Percentiles rank a stretch among this genome's conserved stretches.
Conservation (phyloP, 768 basidiomycete genomes). For the Boletus fagicola region DNA sequence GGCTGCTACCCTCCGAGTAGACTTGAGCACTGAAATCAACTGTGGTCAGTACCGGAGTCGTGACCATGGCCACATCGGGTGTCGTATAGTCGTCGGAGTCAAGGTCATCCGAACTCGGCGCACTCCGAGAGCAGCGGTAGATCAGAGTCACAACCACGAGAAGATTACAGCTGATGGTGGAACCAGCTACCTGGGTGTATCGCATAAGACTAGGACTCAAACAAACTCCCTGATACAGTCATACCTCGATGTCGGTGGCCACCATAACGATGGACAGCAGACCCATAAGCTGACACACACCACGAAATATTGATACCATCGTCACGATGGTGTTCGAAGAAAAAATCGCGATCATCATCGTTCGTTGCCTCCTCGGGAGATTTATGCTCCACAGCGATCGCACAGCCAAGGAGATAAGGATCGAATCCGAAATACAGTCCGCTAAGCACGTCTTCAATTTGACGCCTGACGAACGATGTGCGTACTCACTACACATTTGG, state of each 20-base stretch:
- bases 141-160: slow-evolving; percentile 19
- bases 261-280: slow-evolving; percentile 8
- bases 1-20: not conserved
- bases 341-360: slow-evolving; percentile 13
- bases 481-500: slow-evolving; percentile 18
- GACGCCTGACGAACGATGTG: not conserved
- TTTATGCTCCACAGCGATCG: slow-evolving; percentile 10
- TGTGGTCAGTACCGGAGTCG: slow-evolving; percentile 14
- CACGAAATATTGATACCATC: slow-evolving; percentile 13
- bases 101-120: not conserved
- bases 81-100: slow-evolving; percentile 17
- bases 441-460: slow-evolving; percentile 12
- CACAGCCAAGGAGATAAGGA: slow-evolving; percentile 15
- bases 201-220: not conserved
- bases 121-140: slow-evolving; percentile 13
- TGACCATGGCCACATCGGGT: not conserved
- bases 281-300: slow-evolving; percentile 8
- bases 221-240: not conserved
- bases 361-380: slow-evolving; percentile 15
- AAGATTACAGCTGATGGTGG: slow-evolving; percentile 21
- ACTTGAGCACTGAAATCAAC: slow-evolving; percentile 3
- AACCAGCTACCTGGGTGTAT: slow-evolving; percentile 12
- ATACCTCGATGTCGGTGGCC: slow-evolving; percentile 18
- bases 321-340: slow-evolving; percentile 15
- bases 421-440: slow-evolving; percentile 22